These are phyloP conservation scores for Tremellales sp. DNA, from an alignment of 1,284 basidiomycete genomes.

Conservation along the genomic window DNA sequence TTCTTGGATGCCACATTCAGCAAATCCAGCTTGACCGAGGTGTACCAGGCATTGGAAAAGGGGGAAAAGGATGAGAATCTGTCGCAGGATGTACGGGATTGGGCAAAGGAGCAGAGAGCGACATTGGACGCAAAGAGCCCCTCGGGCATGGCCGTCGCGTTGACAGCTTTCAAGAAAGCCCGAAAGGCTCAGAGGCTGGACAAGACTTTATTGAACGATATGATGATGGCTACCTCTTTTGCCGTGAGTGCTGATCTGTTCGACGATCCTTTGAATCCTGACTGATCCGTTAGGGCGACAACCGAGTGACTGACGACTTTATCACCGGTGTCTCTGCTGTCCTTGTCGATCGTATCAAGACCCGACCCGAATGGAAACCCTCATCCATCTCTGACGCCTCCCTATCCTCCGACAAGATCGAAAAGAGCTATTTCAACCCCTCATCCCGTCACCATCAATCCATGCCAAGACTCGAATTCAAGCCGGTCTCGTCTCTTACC, in stretches of 20 bases:
- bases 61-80: slow-evolving; percentile 45
- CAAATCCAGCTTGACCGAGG: slow-evolving; percentile 64
- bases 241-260: slow-evolving; percentile 3
- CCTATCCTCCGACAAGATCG: slow-evolving; percentile 54
- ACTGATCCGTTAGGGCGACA: slow-evolving; percentile 13
- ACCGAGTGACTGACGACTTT: slow-evolving; percentile 75
- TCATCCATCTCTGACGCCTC: slow-evolving; percentile 58
- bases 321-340: slow-evolving; percentile 70
- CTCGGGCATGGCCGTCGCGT: slow-evolving; percentile 81
- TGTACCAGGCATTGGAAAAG: slow-evolving; percentile 59
- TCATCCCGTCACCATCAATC: slow-evolving; percentile 59
- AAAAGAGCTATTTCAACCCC: slow-evolving; percentile 31
- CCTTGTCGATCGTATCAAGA: slow-evolving; percentile 60
- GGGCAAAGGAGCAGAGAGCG: slow-evolving; percentile 68
- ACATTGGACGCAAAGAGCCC: slow-evolving; percentile 71
- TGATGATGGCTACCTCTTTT: slow-evolving; percentile 36
- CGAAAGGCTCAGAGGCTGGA: slow-evolving; percentile 58
- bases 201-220: slow-evolving; percentile 68
- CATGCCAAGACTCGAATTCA: slow-evolving; percentile 48
- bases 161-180: slow-evolving; percentile 70
- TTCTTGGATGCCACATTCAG: slow-evolving; percentile 77
- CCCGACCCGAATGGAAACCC: slow-evolving; percentile 48
- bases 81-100: slow-evolving; percentile 57
- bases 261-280: neutral
- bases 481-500: slow-evolving; percentile 19